phyloP scores from a whole-genome alignment of 176 grass and related monocot species.

The Secale cereale region DNA sequence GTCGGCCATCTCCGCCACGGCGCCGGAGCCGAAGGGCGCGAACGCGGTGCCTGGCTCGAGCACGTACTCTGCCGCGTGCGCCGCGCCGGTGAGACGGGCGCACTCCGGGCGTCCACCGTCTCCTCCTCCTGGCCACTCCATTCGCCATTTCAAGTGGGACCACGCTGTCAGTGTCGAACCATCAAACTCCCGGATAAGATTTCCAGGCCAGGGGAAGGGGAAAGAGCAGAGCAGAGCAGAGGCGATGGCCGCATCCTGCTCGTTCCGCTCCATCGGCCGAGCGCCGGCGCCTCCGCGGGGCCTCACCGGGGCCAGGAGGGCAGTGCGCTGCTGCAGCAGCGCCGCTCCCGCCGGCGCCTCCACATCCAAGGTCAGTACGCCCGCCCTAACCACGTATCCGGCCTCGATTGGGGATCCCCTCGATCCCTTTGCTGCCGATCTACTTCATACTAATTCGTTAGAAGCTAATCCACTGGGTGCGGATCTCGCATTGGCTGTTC shows the following conservation, averaged over 20 bases:
- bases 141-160: not conserved
- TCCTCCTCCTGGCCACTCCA: no score
- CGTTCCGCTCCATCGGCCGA: constrained; percentile 12
- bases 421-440: not conserved
- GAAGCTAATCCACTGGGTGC: not conserved
- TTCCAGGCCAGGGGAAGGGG: not conserved
- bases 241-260: constrained; percentile 36
- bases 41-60: no score
- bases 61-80: no score
- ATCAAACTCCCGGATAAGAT: not conserved
- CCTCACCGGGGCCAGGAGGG: not conserved
- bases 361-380: constrained; percentile 21
- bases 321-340: constrained; percentile 22
- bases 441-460: no score
- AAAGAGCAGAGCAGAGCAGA: not conserved
- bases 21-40: no score
- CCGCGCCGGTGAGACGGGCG: no score
- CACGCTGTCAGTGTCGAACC: not conserved
- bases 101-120: no score
- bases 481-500: not conserved
- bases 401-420: not conserved
- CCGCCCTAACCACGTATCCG: not conserved
- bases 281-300: constrained; percentile 6
- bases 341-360: not conserved
- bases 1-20: no score